Evolutionary conservation across 768 basidiomycete species (phyloP).

Genomic region (Psilocybe sp.): DNA sequence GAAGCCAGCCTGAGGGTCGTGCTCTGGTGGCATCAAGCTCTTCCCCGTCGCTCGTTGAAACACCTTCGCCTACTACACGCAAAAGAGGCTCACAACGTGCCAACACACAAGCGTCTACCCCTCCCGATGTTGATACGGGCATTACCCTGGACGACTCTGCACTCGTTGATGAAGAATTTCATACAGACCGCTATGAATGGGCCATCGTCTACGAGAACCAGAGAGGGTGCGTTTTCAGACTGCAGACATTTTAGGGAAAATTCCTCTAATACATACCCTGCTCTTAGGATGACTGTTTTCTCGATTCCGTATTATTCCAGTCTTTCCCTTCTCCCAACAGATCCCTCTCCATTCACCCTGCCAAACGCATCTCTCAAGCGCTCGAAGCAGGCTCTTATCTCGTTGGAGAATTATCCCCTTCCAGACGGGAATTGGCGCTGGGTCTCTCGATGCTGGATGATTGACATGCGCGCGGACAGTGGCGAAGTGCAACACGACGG

Average conservation of each 20-base stretch:
- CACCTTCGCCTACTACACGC: too few species aligned
- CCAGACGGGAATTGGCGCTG: conserved; percentile 82
- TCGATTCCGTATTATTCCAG: conserved; percentile 72
- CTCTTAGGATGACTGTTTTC: conserved; percentile 57
- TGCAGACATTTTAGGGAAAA: background rate
- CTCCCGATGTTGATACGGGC: conserved; percentile 10
- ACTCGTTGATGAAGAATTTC: conserved; percentile 22
- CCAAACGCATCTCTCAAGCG: conserved; percentile 40
- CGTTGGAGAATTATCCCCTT: conserved; percentile 63
- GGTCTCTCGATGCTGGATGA: conserved; percentile 82
- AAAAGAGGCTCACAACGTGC: background rate
- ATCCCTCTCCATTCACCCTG: conserved; percentile 73
- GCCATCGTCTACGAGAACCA: conserved; percentile 82
- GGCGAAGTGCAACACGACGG: conserved; percentile 79
- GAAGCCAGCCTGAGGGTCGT: background rate
- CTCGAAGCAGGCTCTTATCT: conserved; percentile 50
- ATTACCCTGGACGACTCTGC: conserved; percentile 31
- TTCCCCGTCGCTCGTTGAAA: background rate
- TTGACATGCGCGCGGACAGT: conserved; percentile 78
- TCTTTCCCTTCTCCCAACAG: conserved; percentile 64
- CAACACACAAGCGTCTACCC: background rate
- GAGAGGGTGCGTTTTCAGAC: conserved; percentile 53
- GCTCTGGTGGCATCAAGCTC: background rate
- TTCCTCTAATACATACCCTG: conserved; percentile 5
- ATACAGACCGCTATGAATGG: conserved; percentile 66